These are phyloP conservation scores for Endotrypanum monterogeii DNA, from an alignment of 208 protist genomes.

Conservation along the genomic window DNA sequence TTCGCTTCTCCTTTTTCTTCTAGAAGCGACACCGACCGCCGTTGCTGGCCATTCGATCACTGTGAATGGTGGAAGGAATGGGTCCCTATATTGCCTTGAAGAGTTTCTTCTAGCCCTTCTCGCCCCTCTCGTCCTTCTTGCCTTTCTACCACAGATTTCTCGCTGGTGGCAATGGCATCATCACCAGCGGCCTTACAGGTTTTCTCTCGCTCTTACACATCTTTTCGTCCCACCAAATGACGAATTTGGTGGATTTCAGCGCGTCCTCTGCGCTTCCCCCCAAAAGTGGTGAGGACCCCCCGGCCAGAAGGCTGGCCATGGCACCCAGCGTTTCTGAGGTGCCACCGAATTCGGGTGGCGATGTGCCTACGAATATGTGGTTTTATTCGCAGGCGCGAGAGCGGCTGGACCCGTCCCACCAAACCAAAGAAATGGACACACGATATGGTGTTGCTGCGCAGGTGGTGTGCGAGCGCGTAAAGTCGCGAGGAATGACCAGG, in stretches of 20 bases:
- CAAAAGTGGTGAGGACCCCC: not conserved
- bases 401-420: not conserved
- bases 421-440: not conserved
- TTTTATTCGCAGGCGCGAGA: constrained; percentile 14
- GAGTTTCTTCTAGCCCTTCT: too few species aligned
- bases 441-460: constrained; percentile 11
- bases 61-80: too few species aligned
- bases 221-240: not conserved
- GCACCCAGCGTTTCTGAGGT: not conserved
- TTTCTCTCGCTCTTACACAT: not conserved
- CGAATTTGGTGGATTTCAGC: not conserved
- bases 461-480: not conserved
- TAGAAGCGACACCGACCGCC: too few species aligned
- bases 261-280: not conserved
- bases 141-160: not conserved
- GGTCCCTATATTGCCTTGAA: too few species aligned
- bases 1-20: too few species aligned
- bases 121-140: not conserved
- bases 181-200: not conserved
- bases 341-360: not conserved
- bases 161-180: not conserved
- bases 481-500: not conserved
- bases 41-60: too few species aligned
- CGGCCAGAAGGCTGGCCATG: not conserved
- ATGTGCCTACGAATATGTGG: not conserved